Conservation (phyloP, 805 yeast genomes). For the Candida palmyrensis region DNA sequence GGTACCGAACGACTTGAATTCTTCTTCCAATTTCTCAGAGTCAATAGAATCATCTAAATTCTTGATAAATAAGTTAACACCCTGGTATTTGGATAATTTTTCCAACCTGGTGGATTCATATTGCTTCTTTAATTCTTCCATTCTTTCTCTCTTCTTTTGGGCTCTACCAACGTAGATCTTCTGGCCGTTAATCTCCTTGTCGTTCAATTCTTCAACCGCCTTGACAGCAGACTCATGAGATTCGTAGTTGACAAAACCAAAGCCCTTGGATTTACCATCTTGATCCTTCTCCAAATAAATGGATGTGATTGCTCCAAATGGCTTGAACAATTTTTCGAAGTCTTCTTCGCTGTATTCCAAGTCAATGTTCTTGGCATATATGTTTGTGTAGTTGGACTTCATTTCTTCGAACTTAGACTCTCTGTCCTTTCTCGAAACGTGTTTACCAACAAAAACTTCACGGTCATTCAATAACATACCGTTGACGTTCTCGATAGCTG, state of each 20-base stretch:
- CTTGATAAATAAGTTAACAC: constrained; percentile 94
- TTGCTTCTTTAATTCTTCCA: constrained; percentile 91
- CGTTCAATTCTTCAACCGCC: constrained; percentile 92
- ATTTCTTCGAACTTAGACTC: constrained; percentile 86
- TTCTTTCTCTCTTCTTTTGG: constrained; percentile 97
- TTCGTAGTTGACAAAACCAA: constrained; percentile 92
- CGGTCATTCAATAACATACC: constrained; percentile 97
- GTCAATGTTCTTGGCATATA: constrained; percentile 88
- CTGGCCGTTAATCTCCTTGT: constrained; percentile 78
- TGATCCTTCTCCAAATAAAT: constrained; percentile 72
- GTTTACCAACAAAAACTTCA: constrained; percentile 94
- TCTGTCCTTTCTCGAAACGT: constrained; percentile 89
- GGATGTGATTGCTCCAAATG: constrained; percentile 80
- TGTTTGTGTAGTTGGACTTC: constrained; percentile 92
- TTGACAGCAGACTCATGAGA: constrained; percentile 80
- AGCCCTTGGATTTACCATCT: constrained; percentile 90
- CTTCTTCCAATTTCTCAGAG: constrained; percentile 88
- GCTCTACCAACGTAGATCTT: constrained; percentile 95
- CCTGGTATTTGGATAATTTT: constrained; percentile 90
- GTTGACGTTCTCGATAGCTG: constrained; percentile 94
- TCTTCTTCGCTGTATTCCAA: constrained; percentile 64
- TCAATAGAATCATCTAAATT: constrained; percentile 92
- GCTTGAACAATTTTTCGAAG: constrained; percentile 65
- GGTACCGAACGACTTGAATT: constrained; percentile 87
- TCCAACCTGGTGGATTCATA: constrained; percentile 90